These are phyloP conservation scores for Trichosporon ovoides DNA, from an alignment of 1,284 basidiomycete genomes.

Conservation along the genomic window DNA sequence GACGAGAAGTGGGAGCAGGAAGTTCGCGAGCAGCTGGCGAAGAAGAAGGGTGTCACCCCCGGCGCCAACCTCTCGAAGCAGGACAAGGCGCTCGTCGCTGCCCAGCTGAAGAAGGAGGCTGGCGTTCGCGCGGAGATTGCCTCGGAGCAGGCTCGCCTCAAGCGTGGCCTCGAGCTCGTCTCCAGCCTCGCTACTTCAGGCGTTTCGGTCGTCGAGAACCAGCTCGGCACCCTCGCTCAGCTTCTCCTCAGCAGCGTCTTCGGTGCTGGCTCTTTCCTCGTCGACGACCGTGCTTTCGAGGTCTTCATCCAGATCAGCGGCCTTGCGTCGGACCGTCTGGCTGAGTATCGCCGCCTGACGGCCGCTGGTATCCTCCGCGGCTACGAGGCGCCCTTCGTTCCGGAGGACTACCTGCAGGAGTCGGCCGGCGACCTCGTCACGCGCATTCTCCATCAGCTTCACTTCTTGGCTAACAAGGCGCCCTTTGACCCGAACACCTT, in stretches of 20 bases:
- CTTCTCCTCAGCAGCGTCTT: constrained; percentile 64
- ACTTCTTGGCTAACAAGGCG: constrained; percentile 72
- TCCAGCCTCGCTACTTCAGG: constrained; percentile 59
- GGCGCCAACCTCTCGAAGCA: constrained; percentile 65
- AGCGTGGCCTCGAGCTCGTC: constrained; percentile 65
- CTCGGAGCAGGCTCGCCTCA: constrained; percentile 55
- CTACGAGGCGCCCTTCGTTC: constrained; percentile 61
- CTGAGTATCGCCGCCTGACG: constrained; percentile 62
- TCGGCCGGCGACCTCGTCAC: constrained; percentile 61
- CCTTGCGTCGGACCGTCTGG: constrained; percentile 61
- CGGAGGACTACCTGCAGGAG: constrained; percentile 68
- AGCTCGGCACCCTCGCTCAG: constrained; percentile 59
- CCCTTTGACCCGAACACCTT: constrained; percentile 82
- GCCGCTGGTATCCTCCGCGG: constrained; percentile 74
- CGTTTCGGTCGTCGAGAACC: constrained; percentile 57
- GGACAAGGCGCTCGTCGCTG: constrained; percentile 70
- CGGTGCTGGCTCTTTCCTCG: constrained; percentile 57
- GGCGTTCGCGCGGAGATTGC: constrained; percentile 60
- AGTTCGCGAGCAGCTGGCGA: constrained; percentile 72
- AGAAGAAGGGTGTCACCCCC: constrained; percentile 58
- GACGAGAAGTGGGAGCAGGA: constrained; percentile 91
- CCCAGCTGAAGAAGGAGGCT: constrained; percentile 73
- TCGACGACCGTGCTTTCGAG: constrained; percentile 61
- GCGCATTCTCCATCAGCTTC: constrained; percentile 80
- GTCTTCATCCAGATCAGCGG: constrained; percentile 57